phyloP scores from a whole-genome alignment of 2,329 filamentous ascomycete genomes.

The Trichoderma polysporum region DNA sequence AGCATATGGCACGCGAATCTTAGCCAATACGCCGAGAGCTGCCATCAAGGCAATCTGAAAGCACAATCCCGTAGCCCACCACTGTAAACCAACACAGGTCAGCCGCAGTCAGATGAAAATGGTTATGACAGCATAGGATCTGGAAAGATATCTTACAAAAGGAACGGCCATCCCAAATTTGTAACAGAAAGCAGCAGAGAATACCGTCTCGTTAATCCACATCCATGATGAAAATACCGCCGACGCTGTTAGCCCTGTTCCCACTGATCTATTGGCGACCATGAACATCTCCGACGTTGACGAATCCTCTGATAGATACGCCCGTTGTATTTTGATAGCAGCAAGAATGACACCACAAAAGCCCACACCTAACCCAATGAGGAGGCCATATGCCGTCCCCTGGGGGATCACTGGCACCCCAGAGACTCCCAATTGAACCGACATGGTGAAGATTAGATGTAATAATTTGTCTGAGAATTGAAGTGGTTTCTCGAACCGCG shows the following conservation, averaged over 20 bases:
- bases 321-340: conserved; percentile 9
- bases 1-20: conserved; percentile 16
- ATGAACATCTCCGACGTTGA: conserved; percentile 19
- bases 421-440: conserved; percentile 12
- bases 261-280: conserved; percentile 19
- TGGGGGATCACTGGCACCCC: conserved; percentile 15
- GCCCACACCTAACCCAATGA: conserved; percentile 8
- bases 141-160: not conserved
- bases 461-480: too few species aligned
- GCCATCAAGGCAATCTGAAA: conserved; percentile 19
- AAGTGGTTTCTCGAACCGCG: not conserved
- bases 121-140: too few species aligned
- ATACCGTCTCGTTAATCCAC: conserved; percentile 18
- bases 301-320: conserved; percentile 15
- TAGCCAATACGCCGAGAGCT: conserved; percentile 13
- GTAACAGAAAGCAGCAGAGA: conserved; percentile 17
- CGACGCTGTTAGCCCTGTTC: conserved; percentile 3
- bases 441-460: not conserved
- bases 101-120: not conserved
- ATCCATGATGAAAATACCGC: conserved; percentile 19
- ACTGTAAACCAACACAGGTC: not conserved
- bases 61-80: conserved; percentile 15
- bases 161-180: conserved; percentile 17
- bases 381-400: conserved; percentile 18
- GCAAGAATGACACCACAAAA: conserved; percentile 14